phyloP scores from a whole-genome alignment of 306 rosid species.

The Trifolium repens region DNA sequence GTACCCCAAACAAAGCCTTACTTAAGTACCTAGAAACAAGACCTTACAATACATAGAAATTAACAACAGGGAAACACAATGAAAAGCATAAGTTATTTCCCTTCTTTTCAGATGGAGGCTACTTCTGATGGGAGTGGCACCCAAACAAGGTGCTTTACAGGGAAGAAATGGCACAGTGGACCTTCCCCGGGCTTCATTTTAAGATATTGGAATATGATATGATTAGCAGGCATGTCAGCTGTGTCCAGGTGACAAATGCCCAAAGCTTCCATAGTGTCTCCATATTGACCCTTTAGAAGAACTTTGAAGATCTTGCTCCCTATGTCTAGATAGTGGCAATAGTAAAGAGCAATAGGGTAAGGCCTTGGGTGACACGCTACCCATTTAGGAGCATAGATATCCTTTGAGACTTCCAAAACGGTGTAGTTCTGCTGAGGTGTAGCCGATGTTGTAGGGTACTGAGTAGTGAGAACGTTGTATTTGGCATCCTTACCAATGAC shows the following conservation, averaged over 20 bases:
- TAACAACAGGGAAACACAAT: background rate
- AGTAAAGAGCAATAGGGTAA: conserved; percentile 53
- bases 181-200: conserved; percentile 41
- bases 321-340: conserved; percentile 51
- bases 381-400: conserved; percentile 53
- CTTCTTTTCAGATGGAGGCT: conserved; percentile 20
- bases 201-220: conserved; percentile 35
- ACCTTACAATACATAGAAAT: background rate
- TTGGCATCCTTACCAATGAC: background rate
- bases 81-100: background rate
- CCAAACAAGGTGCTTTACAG: conserved; percentile 49
- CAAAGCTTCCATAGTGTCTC: conserved; percentile 47
- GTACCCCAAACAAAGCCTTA: background rate
- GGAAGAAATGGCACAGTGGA: conserved; percentile 56
- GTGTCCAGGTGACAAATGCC: conserved; percentile 58
- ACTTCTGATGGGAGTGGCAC: conserved; percentile 35
- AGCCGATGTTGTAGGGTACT: conserved; percentile 18
- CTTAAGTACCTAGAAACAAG: background rate
- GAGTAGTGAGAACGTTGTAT: background rate
- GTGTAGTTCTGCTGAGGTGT: conserved; percentile 49
- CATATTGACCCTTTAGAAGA: conserved; percentile 48
- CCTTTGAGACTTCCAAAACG: conserved; percentile 39
- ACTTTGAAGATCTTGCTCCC: conserved; percentile 53
- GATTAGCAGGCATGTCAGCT: conserved; percentile 49
- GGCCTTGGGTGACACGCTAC: conserved; percentile 53